Evolutionary conservation across 192 early-diverging fungal genomes (phyloP).

Genomic region (Coemansia sp.): DNA sequence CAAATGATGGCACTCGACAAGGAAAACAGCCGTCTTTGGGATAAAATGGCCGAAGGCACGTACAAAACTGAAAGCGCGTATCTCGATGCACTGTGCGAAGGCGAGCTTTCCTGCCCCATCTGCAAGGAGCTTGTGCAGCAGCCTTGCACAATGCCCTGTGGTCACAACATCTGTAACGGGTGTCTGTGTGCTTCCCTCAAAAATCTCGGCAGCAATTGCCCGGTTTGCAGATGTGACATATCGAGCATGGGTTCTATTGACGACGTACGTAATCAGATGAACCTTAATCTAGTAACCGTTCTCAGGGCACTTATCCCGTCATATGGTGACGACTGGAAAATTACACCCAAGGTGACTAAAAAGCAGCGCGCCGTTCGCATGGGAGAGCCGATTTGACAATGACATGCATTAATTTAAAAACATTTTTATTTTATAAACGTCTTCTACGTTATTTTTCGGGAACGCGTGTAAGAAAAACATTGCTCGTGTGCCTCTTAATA

Average conservation of each 20-base stretch:
- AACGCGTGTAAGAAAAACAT: too few relatives aligned
- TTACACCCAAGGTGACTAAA: neutral
- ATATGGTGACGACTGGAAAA: slow-evolving; percentile 30
- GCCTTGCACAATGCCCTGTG: slow-evolving; percentile 41
- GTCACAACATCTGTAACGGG: slow-evolving; percentile 41
- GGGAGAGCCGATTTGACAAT: slow-evolving; percentile 1
- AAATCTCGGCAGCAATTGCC: slow-evolving; percentile 31
- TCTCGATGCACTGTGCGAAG: slow-evolving; percentile 28
- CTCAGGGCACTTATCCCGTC: slow-evolving; percentile 37
- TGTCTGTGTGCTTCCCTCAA: slow-evolving; percentile 35
- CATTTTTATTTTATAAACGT: neutral
- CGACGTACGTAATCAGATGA: slow-evolving; percentile 11
- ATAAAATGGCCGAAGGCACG: slow-evolving; percentile 10
- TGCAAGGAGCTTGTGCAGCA: slow-evolving; percentile 45
- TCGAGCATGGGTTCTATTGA: slow-evolving; percentile 19
- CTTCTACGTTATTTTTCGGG: too few relatives aligned
- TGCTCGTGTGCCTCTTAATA: too few relatives aligned
- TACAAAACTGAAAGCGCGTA: slow-evolving; percentile 22
- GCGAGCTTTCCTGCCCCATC: slow-evolving; percentile 35
- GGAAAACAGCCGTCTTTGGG: slow-evolving; percentile 38
- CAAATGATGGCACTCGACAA: slow-evolving; percentile 43
- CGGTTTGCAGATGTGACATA: slow-evolving; percentile 36
- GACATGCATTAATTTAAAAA: neutral
- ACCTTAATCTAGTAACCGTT: slow-evolving; percentile 35
- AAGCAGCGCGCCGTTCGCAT: slow-evolving; percentile 21